phyloP scores from a whole-genome alignment of 148 eudicot species.

The Silene uniflora region DNA sequence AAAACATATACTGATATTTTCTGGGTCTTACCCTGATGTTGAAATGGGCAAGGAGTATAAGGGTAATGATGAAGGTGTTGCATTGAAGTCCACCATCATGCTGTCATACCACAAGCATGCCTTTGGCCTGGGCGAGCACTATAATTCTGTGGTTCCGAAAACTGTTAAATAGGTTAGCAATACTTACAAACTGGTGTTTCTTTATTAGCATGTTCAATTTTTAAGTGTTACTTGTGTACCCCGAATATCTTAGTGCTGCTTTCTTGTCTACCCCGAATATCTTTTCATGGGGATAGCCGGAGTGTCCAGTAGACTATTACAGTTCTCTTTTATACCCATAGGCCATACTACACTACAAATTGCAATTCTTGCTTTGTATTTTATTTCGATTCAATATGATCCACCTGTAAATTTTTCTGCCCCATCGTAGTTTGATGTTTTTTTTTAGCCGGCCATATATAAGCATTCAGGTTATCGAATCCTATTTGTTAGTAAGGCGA shows the following conservation, averaged over 20 bases:
- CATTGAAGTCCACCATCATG: conserved; percentile 40
- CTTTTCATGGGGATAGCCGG: neutral
- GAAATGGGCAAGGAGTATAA: conserved; percentile 86
- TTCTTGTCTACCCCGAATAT: neutral
- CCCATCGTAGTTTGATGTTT: no score
- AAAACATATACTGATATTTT: conserved; percentile 54
- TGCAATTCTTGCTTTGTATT: no score
- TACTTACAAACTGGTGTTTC: neutral
- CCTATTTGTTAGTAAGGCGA: no score
- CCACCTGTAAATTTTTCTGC: no score
- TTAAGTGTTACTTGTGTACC: neutral
- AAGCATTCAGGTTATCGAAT: no score
- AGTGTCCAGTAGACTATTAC: conserved; percentile 5
- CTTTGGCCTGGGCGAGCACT: conserved; percentile 82
- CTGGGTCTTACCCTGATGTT: conserved; percentile 74
- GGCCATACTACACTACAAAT: neutral
- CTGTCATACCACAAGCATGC: conserved; percentile 72
- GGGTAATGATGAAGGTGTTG: conserved; percentile 25
- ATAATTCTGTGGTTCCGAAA: conserved; percentile 55
- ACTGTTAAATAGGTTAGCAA: conserved; percentile 17
- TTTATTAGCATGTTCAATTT: neutral
- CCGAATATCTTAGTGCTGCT: neutral
- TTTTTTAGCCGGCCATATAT: no score
- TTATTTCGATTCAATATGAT: no score
- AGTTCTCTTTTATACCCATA: neutral